Percentiles rank a stretch among this genome's conserved stretches.
Evolutionary conservation across 2,329 filamentous ascomycete genomes (phyloP).

Genomic region (Tolypocladium endophyticum): DNA sequence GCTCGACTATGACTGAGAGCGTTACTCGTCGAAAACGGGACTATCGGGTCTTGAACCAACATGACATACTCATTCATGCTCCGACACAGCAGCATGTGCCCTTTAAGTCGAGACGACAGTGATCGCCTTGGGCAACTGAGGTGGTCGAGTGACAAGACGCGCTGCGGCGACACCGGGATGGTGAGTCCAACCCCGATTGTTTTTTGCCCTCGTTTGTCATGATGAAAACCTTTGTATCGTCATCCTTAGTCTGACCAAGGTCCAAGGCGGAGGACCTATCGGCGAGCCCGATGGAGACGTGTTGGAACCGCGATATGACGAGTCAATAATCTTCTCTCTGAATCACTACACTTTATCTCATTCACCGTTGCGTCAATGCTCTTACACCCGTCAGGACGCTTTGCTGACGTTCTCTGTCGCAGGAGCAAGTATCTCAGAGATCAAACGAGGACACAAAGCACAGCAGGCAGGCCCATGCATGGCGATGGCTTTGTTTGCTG

Average conservation of each 20-base stretch:
- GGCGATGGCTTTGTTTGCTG: neutral
- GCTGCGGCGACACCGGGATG: neutral
- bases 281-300: slow-evolving; percentile 18
- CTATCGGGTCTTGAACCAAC: neutral
- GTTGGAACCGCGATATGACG: slow-evolving; percentile 30
- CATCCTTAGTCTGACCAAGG: slow-evolving; percentile 82
- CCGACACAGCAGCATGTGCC: neutral
- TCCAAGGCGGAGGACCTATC: slow-evolving; percentile 21
- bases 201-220: slow-evolving; percentile 27
- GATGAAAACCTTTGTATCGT: slow-evolving; percentile 87
- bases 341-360: slow-evolving; percentile 9
- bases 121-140: neutral
- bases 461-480: neutral
- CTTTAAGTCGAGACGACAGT: neutral
- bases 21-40: neutral
- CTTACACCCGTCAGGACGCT: neutral
- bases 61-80: too few relatives aligned
- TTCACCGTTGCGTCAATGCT: neutral
- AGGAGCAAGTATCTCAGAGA: neutral
- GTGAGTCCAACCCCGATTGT: slow-evolving; percentile 15
- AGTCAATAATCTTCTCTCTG: slow-evolving; percentile 48
- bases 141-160: neutral
- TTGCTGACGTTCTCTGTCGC: neutral
- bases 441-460: neutral
- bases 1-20: slow-evolving; percentile 48